phyloP scores from a whole-genome alignment of 805 yeast species.

The Candida awuae region DNA sequence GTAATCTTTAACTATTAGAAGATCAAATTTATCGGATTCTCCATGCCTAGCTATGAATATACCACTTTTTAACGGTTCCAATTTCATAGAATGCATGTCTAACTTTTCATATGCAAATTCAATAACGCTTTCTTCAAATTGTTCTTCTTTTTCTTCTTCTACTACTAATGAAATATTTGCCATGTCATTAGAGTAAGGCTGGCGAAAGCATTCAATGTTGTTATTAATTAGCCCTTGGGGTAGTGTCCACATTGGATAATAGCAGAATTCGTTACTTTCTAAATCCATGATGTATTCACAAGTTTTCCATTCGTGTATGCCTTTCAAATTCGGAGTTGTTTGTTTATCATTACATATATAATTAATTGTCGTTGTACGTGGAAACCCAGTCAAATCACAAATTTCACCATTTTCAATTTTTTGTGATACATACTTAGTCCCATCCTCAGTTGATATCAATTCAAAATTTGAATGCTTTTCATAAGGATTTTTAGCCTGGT shows the following conservation, averaged over 20 bases:
- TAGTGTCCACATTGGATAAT: slow-evolving; percentile 4
- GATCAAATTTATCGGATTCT: neutral
- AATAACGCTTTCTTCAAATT: neutral
- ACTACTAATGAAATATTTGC: no score
- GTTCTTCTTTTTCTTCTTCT: no score
- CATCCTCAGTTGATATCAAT: slow-evolving; percentile 18
- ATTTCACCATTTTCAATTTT: slow-evolving; percentile 23
- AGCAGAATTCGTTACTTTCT: slow-evolving; percentile 14
- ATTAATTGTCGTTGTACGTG: slow-evolving; percentile 21
- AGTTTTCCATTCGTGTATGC: slow-evolving; percentile 25
- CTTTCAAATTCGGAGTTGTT: slow-evolving; percentile 14
- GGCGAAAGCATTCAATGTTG: slow-evolving; percentile 3
- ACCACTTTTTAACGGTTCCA: slow-evolving; percentile 9
- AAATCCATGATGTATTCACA: slow-evolving; percentile 22
- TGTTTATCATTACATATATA: slow-evolving; percentile 22
- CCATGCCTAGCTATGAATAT: slow-evolving; percentile 3
- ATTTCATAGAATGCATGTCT: neutral
- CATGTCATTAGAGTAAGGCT: no score
- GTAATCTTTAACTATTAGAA: slow-evolving; percentile 7
- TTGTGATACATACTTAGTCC: slow-evolving; percentile 25
- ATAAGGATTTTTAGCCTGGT: slow-evolving; percentile 8
- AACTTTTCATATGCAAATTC: neutral
- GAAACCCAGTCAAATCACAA: slow-evolving; percentile 29
- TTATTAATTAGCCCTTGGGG: neutral
- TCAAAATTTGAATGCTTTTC: slow-evolving; percentile 20